phyloP scores from a whole-genome alignment of 768 basidiomycete species.

The Tricholoma furcatifolium region DNA sequence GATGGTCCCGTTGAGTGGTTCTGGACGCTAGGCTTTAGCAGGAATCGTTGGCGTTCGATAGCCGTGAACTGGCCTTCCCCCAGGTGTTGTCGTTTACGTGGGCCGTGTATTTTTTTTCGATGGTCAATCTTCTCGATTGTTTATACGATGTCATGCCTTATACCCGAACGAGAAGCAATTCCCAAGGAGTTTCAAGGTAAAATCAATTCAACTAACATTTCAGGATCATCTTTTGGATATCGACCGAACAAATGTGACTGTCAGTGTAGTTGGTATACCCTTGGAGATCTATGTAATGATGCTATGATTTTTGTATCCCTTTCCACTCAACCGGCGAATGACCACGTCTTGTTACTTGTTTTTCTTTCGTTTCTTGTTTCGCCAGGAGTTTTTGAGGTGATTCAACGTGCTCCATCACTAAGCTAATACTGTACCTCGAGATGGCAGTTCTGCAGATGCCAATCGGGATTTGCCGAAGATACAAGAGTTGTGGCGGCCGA shows the following conservation, averaged over 20 bases:
- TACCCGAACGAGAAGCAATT: constrained; percentile 1
- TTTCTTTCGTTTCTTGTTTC: no score
- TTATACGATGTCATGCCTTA: constrained; percentile 26
- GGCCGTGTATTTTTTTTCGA: constrained; percentile 47
- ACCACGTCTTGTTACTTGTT: no score
- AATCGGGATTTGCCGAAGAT: no score
- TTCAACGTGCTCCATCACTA: no score
- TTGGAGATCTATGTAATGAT: no score
- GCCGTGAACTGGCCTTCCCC: constrained; percentile 44
- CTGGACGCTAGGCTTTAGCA: constrained; percentile 32
- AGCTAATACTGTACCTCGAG: no score
- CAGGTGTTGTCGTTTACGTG: constrained; percentile 55
- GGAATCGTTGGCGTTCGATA: constrained; percentile 37
- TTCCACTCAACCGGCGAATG: no score
- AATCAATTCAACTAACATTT: not conserved
- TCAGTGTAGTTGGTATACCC: no score
- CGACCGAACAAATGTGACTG: not conserved
- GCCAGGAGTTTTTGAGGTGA: no score
- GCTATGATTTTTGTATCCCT: no score
- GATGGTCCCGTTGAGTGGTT: constrained; percentile 68
- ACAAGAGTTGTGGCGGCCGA: no score
- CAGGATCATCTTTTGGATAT: not conserved
- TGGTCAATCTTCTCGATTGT: constrained; percentile 44
- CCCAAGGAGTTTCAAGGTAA: constrained; percentile 9
- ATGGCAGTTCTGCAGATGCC: no score